Evolutionary conservation across 2,329 filamentous ascomycete genomes (phyloP), one percentile per base, ranked within the genome.

Genomic region (Ambrosiella cleistominuta): DNA sequence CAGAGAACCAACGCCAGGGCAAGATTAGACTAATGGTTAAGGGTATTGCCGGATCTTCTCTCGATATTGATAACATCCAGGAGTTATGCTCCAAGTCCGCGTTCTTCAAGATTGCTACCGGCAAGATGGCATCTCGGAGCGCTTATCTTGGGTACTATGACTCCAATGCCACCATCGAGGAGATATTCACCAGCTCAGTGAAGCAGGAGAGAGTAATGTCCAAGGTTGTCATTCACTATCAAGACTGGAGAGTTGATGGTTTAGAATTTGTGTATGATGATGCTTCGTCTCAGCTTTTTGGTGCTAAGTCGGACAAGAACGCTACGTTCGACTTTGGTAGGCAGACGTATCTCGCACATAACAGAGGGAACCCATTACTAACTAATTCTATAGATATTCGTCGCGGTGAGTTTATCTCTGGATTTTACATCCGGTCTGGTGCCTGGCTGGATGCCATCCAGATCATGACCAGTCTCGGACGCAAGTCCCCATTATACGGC

Each of bases 221-320:
- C 1, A 80, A 80, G 4, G 78, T 96, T 59, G 78, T 81, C 61
- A 75, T 95, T 12, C 94, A 89, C 66, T 83, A 88, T 64, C 88
- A 86, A 1, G 73, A 75, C 60, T 84, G 84, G 3, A 37, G 35
- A 37, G 67, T 97, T 11, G 85, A 95, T 67, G 93, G 93, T 0
- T 70, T 98, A 17, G 91, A 97, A 68, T 97, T 98, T 69, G 76
- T 86, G 60, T 97, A 95, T 66, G 91, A 97, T 65, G 89, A 97
- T 68, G 78, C 80, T 13, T 85, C 86, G 0, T 85, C 76, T 57
- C 88, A 96, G 67, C 69, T 96, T 2, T 94, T 98, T 72, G 93
- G 93, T 45, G 90, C 88, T 66, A 76, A 78, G 57, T 85, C 85
- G 11, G 86, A 84, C 7, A 83, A 83, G 62, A 71, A 77, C 27